Conservation (phyloP, 208 protist species). For the Trypanosoma vivax region DNA sequence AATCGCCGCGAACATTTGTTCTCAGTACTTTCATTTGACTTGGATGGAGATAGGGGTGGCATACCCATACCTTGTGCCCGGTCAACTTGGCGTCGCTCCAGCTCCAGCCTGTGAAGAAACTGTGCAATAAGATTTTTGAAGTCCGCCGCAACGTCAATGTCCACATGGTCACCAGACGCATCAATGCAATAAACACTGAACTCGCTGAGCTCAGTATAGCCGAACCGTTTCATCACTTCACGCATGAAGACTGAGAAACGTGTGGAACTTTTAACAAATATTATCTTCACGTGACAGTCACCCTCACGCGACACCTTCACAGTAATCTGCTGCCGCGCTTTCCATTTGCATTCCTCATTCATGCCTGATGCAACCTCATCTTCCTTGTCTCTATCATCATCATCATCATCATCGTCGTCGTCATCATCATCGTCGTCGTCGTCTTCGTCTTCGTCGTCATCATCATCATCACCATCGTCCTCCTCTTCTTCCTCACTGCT, state of each 20-base stretch:
- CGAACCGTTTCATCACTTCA: constrained; percentile 64
- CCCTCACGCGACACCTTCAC: constrained; percentile 73
- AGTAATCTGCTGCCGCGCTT: constrained; percentile 21
- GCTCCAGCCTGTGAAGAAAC: constrained; percentile 21
- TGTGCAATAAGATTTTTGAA: constrained; percentile 39
- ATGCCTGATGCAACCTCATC: not conserved
- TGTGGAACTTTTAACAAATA: constrained; percentile 30
- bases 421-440: constrained; percentile 12
- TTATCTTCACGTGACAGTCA: constrained; percentile 69
- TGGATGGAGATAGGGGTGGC: too few relatives aligned
- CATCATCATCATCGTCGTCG: constrained; percentile 11
- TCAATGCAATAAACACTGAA: constrained; percentile 84
- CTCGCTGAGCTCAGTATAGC: constrained; percentile 41
- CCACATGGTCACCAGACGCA: constrained; percentile 50
- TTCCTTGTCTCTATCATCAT: constrained; percentile 6
- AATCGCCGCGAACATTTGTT: not conserved
- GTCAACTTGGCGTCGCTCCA: not conserved
- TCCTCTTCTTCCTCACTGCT: constrained; percentile 9
- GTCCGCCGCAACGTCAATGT: constrained; percentile 72
- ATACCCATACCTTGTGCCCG: not conserved
- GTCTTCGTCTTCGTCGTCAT: constrained; percentile 19
- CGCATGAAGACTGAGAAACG: constrained; percentile 34
- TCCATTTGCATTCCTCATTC: not conserved
- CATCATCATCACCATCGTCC: constrained; percentile 19
- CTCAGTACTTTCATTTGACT: too few relatives aligned